Evolutionary conservation across 768 basidiomycete genomes (phyloP).

Genomic region (Amanita fuliginea): DNA sequence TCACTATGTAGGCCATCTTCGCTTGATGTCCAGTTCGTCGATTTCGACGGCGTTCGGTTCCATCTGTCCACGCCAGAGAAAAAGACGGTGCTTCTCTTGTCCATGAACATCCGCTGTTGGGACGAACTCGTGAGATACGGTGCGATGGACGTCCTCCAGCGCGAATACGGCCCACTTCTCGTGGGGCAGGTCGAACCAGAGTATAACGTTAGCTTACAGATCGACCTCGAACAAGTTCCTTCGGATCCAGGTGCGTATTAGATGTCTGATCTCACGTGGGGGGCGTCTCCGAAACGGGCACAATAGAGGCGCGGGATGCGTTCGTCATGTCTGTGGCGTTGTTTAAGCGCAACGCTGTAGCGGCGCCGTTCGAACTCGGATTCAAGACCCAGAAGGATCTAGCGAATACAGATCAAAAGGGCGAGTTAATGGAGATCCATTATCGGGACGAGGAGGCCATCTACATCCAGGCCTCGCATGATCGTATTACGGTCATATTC

Average conservation of each 20-base stretch:
- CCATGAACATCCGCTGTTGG: slow-evolving; percentile 98
- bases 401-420: slow-evolving; percentile 61
- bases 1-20: slow-evolving; percentile 60
- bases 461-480: slow-evolving; percentile 84
- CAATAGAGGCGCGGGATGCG: slow-evolving; percentile 63
- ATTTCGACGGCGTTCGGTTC: slow-evolving; percentile 95
- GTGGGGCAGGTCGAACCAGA: slow-evolving; percentile 66
- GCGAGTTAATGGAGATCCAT: slow-evolving; percentile 85
- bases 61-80: slow-evolving; percentile 82
- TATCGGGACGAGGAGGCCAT: slow-evolving; percentile 98
- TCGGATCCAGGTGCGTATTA: slow-evolving; percentile 55
- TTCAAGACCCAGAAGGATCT: slow-evolving; percentile 77
- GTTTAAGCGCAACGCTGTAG: slow-evolving; percentile 87
- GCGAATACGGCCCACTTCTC: slow-evolving; percentile 76
- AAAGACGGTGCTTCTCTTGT: slow-evolving; percentile 74
- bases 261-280: background rate
- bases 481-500: slow-evolving; percentile 97
- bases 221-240: slow-evolving; percentile 84
- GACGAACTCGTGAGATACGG: slow-evolving; percentile 84
- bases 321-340: slow-evolving; percentile 76
- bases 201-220: slow-evolving; percentile 78
- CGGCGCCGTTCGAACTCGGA: slow-evolving; percentile 87
- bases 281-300: slow-evolving; percentile 6
- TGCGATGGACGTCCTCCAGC: slow-evolving; percentile 62
- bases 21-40: slow-evolving; percentile 93